Evolutionary conservation across 352 stramenopile genomes (phyloP).

Genomic region (Pythium biforme): DNA sequence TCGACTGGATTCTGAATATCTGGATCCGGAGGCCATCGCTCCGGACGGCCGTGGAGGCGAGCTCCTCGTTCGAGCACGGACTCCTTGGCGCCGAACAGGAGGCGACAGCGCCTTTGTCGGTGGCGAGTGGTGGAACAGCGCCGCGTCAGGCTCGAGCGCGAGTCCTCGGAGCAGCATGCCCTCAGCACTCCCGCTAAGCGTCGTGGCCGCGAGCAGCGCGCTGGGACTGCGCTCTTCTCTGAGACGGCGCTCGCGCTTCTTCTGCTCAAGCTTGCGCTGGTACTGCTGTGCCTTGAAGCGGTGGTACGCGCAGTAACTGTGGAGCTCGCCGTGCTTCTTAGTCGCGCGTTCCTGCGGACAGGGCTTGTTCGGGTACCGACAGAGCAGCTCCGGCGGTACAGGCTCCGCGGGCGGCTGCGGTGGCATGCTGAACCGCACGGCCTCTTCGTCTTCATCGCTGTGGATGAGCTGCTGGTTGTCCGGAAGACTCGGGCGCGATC

Average conservation of each 20-base stretch:
- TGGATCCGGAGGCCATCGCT: background rate
- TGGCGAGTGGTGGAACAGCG: slow-evolving; percentile 6
- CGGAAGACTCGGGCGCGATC: slow-evolving; percentile 2
- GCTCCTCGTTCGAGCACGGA: slow-evolving; percentile 10
- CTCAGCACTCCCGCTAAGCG: background rate
- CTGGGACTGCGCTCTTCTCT: slow-evolving; percentile 9
- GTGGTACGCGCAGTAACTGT: slow-evolving; percentile 59
- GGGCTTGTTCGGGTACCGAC: slow-evolving; percentile 50
- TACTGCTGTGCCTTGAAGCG: slow-evolving; percentile 47
- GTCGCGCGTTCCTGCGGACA: slow-evolving; percentile 43
- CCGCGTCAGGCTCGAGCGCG: background rate
- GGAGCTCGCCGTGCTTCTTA: slow-evolving; percentile 50
- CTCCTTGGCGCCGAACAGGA: background rate
- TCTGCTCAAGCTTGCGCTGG: slow-evolving; percentile 36
- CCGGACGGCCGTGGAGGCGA: slow-evolving; percentile 12
- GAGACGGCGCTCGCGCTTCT: slow-evolving; percentile 41
- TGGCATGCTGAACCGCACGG: slow-evolving; percentile 6
- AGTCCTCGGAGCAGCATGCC: slow-evolving; percentile 1
- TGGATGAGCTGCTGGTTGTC: slow-evolving; percentile 3
- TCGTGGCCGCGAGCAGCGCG: slow-evolving; percentile 23
- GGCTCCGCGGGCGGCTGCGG: slow-evolving; percentile 9
- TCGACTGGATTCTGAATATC: background rate
- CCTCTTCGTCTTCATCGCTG: slow-evolving; percentile 17
- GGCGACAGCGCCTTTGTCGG: slow-evolving; percentile 1
- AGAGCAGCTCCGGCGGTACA: slow-evolving; percentile 50